Evolutionary conservation across 371 early-diverging fungal genomes (phyloP), one percentile per base, ranked within the genome.

Genomic region (Rhizopus microsporus): DNA sequence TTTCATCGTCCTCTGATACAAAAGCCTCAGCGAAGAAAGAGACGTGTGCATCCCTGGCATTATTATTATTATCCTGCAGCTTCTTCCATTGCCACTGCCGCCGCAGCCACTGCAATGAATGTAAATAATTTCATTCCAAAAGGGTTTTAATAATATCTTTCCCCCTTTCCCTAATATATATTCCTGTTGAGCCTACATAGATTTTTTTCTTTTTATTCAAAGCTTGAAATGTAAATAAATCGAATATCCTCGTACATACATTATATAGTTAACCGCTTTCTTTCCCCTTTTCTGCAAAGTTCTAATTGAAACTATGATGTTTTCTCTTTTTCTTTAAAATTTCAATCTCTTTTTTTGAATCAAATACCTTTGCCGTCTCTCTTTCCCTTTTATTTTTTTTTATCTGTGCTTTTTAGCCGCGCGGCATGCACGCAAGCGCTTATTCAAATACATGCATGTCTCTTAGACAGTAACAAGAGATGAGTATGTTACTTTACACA

Each of bases 111-210:
- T 6, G 63, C 63, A 13, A 54, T 63, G 63, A 63, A 63, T 63
- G 57, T 63, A 50, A 54, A 63, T 40, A 63, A 50, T 66, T 58
- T 61, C 58, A 61, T 57, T 66, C 54, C 66, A 39, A 60, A 56
- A 52, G 54, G 54, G 17, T 59, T 49, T 44, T 54, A 44, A 42
- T 33, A 46, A 16, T 32, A 15, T 48, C 34, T 55, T 46, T 39
- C 37, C 31, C 33, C 16, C 42, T 16, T 42, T 30, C 35, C 23
- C 23, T 23, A 23, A 23, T 23, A 23, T 23, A 23, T 23, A 23
- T 23, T 23, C 23, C 23, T 23, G 23, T 23, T 23, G 23, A 23
- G 23, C 23, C 23, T 23, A 23, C 23, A 23, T 23, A 23, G 23
- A 23, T 23, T 23, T 23, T 23, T 23, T 23, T 23, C 23, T 23